Conservation (phyloP, 2,329 filamentous ascomycete species). For the Elsinoe ampelina region DNA sequence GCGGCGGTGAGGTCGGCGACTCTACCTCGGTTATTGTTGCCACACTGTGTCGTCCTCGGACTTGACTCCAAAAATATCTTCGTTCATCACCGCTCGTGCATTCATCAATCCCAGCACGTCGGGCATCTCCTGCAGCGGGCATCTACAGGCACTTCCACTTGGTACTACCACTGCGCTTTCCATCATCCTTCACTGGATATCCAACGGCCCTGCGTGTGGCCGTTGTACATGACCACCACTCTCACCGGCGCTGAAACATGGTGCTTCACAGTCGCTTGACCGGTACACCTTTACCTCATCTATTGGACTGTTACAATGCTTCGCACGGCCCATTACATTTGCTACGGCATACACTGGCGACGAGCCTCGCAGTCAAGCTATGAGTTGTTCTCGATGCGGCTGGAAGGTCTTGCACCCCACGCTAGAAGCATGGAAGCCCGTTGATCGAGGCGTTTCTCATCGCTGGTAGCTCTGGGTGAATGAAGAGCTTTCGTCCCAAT, state of each 20-base stretch:
- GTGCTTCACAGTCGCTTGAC: conserved; percentile 6
- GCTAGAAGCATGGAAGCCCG: not conserved
- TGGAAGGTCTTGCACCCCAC: conserved; percentile 1
- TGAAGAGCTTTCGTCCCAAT: not conserved
- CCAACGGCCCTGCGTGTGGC: conserved; percentile 1
- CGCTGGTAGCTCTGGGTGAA: not conserved
- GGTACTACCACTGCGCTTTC: not conserved
- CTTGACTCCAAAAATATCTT: not conserved
- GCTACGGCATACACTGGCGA: not conserved
- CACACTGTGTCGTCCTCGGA: not conserved
- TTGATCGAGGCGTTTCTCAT: not conserved
- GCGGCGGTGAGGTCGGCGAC: not conserved
- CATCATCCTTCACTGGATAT: not conserved
- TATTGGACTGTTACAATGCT: conserved; percentile 5
- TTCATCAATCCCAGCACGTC: not conserved
- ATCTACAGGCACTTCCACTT: not conserved
- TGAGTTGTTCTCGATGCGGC: conserved; percentile 6
- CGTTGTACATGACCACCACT: not conserved
- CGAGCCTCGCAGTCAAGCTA: not conserved
- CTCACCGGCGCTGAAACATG: not conserved
- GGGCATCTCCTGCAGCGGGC: not conserved
- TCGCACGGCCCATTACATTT: not conserved
- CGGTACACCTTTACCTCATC: conserved; percentile 8
- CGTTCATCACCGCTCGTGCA: not conserved
- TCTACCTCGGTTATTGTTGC: not conserved